Base-by-base conservation (phyloP, 2,329 filamentous ascomycete genomes). In the Pseudogymnoascus sp. region DNA sequence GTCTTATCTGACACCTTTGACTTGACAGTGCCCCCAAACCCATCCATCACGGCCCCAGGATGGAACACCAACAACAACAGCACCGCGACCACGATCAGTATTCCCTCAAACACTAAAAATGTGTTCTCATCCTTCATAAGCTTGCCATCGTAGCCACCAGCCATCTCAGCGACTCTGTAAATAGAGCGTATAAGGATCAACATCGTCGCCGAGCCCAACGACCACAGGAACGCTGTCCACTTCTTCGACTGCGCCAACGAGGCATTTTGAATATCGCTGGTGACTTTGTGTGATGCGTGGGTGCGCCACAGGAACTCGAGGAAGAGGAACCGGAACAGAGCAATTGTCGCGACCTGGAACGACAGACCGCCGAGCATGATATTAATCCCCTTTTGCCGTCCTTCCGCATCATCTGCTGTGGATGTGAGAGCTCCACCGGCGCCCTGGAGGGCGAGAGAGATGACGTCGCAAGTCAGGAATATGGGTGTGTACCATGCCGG, bases 81-180 rank as follows among this genome's bases (percentile, higher is more conserved):
- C 11, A 78, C 78, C 2, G 82, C 80, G 14, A 82, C 67, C 35
- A 78, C 72, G 40, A 84, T 78, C 75, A 84, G 77, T 46, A 79
- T 75, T 50, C 83, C 82, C 76, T 87, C 84, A 61, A 87, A 79
- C 4, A 75, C 81, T 65, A 86, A 79, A 70, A 87, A 87, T 63
- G 83, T 74, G 38, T 75, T 76, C 74, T 87, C 77, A 38, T 81
- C 73, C 35, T 70, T 73, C 71, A 87, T 87, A 68, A 90, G 72
- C 22, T 78, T 73, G 0, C 86, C 86, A 2, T 70, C 73, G 82
- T 85, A 91, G 1, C 88, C 88, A 61, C 82, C 77, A 66, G 81
- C 83, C 66, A 90, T 75, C 78, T 90, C 87, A 0, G 82, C 83
- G 22, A 89, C 82, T 62, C 88, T 82, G 73, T 85, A 90, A 43